Evolutionary conservation across 2,329 filamentous ascomycete species (phyloP).

Genomic region (Bipolaris bicolor): DNA sequence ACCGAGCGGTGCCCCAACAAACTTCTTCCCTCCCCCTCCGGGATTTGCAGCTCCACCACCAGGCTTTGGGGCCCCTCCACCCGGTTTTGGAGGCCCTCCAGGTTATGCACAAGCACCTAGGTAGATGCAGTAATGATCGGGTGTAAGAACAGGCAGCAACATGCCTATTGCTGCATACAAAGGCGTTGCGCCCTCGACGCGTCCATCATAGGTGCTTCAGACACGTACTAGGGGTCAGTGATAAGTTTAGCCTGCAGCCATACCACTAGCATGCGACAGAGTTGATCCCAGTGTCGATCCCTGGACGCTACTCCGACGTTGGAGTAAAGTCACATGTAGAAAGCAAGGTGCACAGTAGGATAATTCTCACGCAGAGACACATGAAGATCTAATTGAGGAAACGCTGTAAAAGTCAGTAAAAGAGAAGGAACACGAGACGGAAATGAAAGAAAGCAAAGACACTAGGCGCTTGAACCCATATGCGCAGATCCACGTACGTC

Average conservation of each 20-base stretch:
- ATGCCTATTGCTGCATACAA: not conserved
- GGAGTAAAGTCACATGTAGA: not conserved
- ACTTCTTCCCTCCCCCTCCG: slow-evolving; percentile 37
- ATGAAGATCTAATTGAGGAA: slow-evolving; percentile 3
- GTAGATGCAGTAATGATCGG: slow-evolving; percentile 3
- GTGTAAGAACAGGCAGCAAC: not conserved
- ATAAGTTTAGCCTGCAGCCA: not conserved
- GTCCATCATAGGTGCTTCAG: not conserved
- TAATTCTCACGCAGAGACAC: not conserved
- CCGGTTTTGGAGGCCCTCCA: slow-evolving; percentile 22
- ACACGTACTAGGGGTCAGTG: not conserved
- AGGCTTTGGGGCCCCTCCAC: slow-evolving; percentile 32
- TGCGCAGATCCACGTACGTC: slow-evolving; percentile 4
- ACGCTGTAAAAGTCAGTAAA: slow-evolving; percentile 3
- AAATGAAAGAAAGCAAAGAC: slow-evolving; percentile 1
- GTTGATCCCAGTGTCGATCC: not conserved
- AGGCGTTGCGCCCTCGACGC: not conserved
- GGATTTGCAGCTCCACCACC: slow-evolving; percentile 30
- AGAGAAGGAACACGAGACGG: slow-evolving; percentile 6
- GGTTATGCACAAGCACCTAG: slow-evolving; percentile 19
- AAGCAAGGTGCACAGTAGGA: not conserved
- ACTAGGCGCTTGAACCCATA: slow-evolving; percentile 7
- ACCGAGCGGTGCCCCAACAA: slow-evolving; percentile 67
- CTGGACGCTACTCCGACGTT: not conserved
- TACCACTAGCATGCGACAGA: not conserved